Evolutionary conservation across 176 grass and related monocot genomes (phyloP).

Genomic region (Paspalum notatum): DNA sequence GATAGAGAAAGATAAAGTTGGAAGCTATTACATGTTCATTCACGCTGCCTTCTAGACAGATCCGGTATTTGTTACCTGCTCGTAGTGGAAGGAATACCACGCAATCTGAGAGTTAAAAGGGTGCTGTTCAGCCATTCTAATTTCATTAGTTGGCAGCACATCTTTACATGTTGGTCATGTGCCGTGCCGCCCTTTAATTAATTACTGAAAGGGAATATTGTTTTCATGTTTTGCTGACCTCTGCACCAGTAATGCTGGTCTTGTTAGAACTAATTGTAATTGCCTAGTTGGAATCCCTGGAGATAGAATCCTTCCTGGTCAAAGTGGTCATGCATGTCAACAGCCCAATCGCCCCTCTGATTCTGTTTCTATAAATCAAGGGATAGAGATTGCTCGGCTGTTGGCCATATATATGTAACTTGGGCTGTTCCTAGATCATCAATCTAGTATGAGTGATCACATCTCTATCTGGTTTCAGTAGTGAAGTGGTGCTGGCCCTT

Average conservation of each 20-base stretch:
- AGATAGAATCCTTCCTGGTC: too few species aligned
- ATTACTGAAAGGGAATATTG: not conserved
- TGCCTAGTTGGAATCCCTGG: too few species aligned
- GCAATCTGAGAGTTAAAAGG: not conserved
- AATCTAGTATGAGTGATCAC: too few species aligned
- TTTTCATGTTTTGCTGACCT: not conserved
- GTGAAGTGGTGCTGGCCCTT: not conserved
- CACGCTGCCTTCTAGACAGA: not conserved
- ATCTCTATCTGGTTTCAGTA: not conserved
- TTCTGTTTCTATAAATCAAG: too few species aligned
- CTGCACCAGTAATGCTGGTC: not conserved
- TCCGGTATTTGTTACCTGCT: not conserved
- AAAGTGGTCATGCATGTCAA: too few species aligned
- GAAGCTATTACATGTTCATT: not conserved
- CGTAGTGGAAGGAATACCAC: too few species aligned
- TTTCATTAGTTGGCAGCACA: not conserved
- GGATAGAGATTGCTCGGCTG: too few species aligned
- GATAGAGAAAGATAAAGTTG: not conserved
- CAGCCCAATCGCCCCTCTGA: too few species aligned
- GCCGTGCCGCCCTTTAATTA: not conserved
- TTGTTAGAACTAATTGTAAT: too few species aligned
- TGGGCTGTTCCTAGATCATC: too few species aligned
- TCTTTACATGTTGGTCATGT: not conserved
- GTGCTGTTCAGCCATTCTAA: not conserved
- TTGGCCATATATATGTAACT: too few species aligned